Evolutionary conservation across 179 eudicot genomes (phyloP), one percentile per base, ranked within the genome.

Genomic region (Silene coronaria): DNA sequence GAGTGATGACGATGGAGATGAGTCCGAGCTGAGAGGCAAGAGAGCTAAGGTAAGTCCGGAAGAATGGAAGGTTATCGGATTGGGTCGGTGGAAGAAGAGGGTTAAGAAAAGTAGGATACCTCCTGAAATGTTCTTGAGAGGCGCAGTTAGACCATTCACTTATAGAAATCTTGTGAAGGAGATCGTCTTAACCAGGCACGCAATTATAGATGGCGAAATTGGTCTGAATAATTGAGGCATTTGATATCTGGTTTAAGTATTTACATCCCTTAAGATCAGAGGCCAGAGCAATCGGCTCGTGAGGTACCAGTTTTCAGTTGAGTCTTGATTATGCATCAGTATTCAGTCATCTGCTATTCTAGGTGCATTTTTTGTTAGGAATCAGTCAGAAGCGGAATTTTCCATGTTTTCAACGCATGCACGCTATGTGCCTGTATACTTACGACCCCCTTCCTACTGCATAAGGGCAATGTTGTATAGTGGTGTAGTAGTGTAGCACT

Each of bases 151-250:
- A 75, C 97, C 97, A 1, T 95, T 91, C 71, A 89, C 91, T 12
- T 95, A 91, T 84, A 90, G 76, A 53, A 92, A 95, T 83, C 96
- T 95, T 61, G 95, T 95, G 19, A 95, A 95, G 85, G 99, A 95
- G 88, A 91, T 95, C 66, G 99, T 95, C 60, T 76, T 92, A 59
- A 87, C 84, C 6, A 86, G 99, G 57, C 99, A 92, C 53, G 97
- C 95, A 0, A 88, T 95, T 51, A 61, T 95, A 72, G 99, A 95
- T 26, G 99, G 99, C 14, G 99, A 95, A 63, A 86, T 92, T 59
- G 81, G 85, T 55, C 70, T 61, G 38, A 79, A 80, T 23, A 81
- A 83, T 70, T 79, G 75, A 77, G 46, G 27, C 65, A 53, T 63
- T 17, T 4, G 17, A 0, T 14, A 27, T 17, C 48, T 55, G 32